Evolutionary conservation across 75 land plant genomes (phyloP).

Genomic region (Ceratopteris richardii): DNA sequence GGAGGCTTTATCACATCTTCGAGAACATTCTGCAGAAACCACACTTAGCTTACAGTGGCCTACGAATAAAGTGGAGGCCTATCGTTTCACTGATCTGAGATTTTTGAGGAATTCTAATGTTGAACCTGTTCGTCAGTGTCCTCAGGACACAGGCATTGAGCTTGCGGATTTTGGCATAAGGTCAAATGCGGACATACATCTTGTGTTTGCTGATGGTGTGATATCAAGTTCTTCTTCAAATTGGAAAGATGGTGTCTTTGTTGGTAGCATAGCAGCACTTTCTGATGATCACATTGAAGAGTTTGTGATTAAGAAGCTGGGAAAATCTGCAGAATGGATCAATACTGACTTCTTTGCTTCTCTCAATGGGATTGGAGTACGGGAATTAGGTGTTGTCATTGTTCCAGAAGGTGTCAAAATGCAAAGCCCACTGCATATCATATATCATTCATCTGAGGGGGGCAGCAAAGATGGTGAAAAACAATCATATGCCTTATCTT

Average conservation of each 20-base stretch:
- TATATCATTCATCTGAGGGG: conserved; percentile 39
- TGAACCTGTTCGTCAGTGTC: conserved; percentile 8
- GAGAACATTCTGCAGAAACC: conserved; percentile 55
- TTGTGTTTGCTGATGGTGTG: conserved; percentile 60
- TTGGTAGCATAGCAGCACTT: conserved; percentile 42
- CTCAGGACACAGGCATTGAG: conserved; percentile 4
- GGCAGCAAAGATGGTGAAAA: conserved; percentile 12
- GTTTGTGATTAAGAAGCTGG: conserved; percentile 9
- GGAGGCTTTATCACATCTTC: conserved; percentile 37
- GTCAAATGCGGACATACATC: conserved; percentile 8
- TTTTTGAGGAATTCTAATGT: conserved; percentile 44
- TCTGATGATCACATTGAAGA: conserved; percentile 12
- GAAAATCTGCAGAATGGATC: conserved; percentile 6
- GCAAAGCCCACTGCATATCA: conserved; percentile 45
- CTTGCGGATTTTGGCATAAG: not conserved
- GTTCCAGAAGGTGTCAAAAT: conserved; percentile 48
- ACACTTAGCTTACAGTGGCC: conserved; percentile 78
- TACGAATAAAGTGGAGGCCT: conserved; percentile 59
- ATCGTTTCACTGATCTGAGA: conserved; percentile 79
- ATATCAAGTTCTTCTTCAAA: conserved; percentile 18
- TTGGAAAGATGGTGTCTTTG: conserved; percentile 36
- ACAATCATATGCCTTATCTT: conserved; percentile 39
- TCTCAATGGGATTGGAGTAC: conserved; percentile 73
- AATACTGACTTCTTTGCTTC: conserved; percentile 65
- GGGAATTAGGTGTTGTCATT: conserved; percentile 52